A percentile compares a stretch with the other conserved stretches of the same genome.
phyloP scores from a whole-genome alignment of 2,329 filamentous ascomycete genomes.

The Diaporthe aspalathi region DNA sequence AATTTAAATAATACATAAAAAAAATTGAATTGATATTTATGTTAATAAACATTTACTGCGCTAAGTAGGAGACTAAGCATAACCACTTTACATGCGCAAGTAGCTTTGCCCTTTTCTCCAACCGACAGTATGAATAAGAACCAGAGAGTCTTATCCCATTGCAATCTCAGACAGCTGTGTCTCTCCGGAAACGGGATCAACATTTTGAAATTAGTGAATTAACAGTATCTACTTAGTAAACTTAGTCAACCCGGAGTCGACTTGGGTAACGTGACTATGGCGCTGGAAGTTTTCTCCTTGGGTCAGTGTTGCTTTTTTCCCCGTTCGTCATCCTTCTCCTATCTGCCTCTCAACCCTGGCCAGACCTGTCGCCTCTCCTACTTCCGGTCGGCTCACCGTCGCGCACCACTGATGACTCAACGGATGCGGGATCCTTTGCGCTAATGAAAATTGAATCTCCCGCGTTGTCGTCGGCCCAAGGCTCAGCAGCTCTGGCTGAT shows the following conservation, averaged over 20 bases:
- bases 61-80: too few relatives aligned
- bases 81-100: too few relatives aligned
- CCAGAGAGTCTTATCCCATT: too few relatives aligned
- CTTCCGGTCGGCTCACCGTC: neutral
- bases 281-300: neutral
- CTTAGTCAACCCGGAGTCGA: neutral
- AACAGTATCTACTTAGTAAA: neutral
- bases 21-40: too few relatives aligned
- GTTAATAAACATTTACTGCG: too few relatives aligned
- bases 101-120: too few relatives aligned
- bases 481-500: neutral
- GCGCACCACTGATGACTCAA: neutral
- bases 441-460: neutral
- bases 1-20: too few relatives aligned
- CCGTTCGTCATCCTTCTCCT: neutral
- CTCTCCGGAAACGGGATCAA: neutral
- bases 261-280: neutral
- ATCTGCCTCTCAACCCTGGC: neutral
- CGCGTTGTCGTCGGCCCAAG: neutral
- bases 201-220: neutral
- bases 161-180: too few relatives aligned
- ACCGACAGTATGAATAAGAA: too few relatives aligned
- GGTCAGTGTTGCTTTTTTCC: neutral
- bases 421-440: neutral
- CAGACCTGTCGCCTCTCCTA: constrained; percentile 8